These are phyloP conservation scores for Pythium dissimile DNA, from an alignment of 352 stramenopile species.

Conservation along the genomic window DNA sequence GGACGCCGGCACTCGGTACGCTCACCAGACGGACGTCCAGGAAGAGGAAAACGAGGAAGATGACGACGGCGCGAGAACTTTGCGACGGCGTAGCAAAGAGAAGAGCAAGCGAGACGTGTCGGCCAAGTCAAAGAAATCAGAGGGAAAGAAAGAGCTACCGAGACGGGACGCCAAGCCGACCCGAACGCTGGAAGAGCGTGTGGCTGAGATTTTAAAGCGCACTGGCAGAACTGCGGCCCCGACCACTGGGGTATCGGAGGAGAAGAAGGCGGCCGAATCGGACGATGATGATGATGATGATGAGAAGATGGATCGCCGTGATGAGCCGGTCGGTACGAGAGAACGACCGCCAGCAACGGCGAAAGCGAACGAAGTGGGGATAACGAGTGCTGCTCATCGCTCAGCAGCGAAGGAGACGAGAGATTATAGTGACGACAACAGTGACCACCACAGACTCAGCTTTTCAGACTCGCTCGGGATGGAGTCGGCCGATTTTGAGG, in stretches of 20 bases:
- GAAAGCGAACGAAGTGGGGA: neutral
- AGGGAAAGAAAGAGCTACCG: conserved; percentile 21
- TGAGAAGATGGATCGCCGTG: neutral
- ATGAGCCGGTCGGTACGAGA: no score
- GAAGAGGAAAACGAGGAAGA: conserved; percentile 16
- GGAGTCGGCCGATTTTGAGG: conserved; percentile 77
- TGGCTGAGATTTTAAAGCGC: conserved; percentile 73
- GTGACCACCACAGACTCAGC: conserved; percentile 30
- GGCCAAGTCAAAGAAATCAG: conserved; percentile 21
- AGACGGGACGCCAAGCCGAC: conserved; percentile 23
- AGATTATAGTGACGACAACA: conserved; percentile 6
- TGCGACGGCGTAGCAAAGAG: neutral
- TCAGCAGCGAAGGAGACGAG: neutral
- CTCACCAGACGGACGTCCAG: conserved; percentile 22
- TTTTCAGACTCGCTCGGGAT: conserved; percentile 73
- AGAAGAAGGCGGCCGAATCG: conserved; percentile 3
- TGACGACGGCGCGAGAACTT: neutral
- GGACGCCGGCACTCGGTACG: conserved; percentile 22
- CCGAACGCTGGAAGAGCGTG: conserved; percentile 65
- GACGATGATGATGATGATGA: conserved; percentile 1
- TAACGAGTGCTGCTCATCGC: neutral
- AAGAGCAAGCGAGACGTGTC: conserved; percentile 15
- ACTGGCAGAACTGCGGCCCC: conserved; percentile 55
- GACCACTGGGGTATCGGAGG: neutral
- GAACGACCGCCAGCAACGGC: no score